Conservation (phyloP, 768 basidiomycete species). For the Hygrocybe punicea region DNA sequence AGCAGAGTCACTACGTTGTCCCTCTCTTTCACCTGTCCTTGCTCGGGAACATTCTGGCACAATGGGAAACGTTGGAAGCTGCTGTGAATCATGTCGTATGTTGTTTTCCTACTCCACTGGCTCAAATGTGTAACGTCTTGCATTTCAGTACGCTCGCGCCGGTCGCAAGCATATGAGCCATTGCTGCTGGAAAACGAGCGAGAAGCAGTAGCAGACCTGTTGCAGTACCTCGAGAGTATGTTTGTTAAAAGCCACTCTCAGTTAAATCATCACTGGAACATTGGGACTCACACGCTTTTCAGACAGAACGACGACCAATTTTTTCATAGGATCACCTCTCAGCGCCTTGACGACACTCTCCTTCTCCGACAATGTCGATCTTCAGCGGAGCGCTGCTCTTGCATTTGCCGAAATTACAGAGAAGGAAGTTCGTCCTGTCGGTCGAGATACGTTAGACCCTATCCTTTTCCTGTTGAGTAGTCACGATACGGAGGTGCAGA, state of each 20-base stretch:
- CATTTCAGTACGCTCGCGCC: conserved; percentile 67
- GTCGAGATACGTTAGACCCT: conserved; percentile 95
- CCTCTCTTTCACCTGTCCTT: neutral
- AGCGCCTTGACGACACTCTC: conserved; percentile 93
- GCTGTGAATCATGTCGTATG: conserved; percentile 82
- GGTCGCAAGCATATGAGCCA: conserved; percentile 84
- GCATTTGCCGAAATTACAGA: conserved; percentile 99
- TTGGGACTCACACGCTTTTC: conserved; percentile 6
- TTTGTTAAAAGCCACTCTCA: too few species aligned
- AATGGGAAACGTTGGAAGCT: conserved; percentile 78
- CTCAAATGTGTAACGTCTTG: conserved; percentile 20
- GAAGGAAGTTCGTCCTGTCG: conserved; percentile 97
- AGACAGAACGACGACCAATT: conserved; percentile 99
- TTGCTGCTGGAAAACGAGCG: conserved; percentile 88
- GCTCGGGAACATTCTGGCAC: neutral
- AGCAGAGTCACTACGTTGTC: neutral
- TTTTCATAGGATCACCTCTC: conserved; percentile 92
- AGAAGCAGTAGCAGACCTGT: conserved; percentile 94
- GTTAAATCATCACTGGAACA: neutral
- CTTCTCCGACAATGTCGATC: conserved; percentile 98
- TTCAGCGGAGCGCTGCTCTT: conserved; percentile 95
- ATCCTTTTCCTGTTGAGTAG: conserved; percentile 95
- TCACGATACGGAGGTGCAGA: conserved; percentile 98
- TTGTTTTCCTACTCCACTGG: conserved; percentile 10
- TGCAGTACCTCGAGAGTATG: conserved; percentile 97